Base-by-base conservation (phyloP, 2,329 filamentous ascomycete species). In the Dendryphion nanum region DNA sequence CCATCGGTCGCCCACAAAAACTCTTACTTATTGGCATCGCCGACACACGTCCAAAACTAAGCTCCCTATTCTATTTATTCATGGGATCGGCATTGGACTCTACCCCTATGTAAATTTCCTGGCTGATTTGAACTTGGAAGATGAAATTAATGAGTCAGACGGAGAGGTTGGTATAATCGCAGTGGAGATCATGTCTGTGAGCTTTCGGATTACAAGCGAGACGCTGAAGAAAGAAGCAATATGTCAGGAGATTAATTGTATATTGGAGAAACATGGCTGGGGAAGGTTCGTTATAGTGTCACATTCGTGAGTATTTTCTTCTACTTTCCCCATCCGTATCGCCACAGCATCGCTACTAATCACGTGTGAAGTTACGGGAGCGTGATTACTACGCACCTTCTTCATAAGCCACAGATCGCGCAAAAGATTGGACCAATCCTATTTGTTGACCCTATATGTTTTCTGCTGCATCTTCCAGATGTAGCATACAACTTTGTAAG, bases 61-160 rank as follows among this genome's bases (percentile, higher is more conserved):
- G 29, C 63, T 77, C 0, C 84, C 83, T 0, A 63, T 87, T 6
- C 62, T 88, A 4, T 86, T 86, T 62, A 71, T 86, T 33, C 84
- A 87, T 49, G 84, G 84, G 13, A 85, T 86, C 33, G 82, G 83
- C 29, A 72, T 87, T 40, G 83, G 84, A 0, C 71, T 87, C 2
- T 77, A 77, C 55, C 76, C 81, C 0, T 85, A 86, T 49, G 66
- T 74, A 10, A 58, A 65, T 12, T 83, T 83, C 51, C 64, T 87
- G 2, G 57, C 63, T 21, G 72, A 75, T 34, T 60, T 86, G 24
- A 70, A 73, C 44, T 55, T 64, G 14, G 42, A 52, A 4, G 57
- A 55, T 5, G 52, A 47, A 2, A 28, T 45, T 6, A 41, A 48
- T 2, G 47, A 45, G 14, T 41, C 57, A 14, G 65, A 73, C 37